phyloP scores from a whole-genome alignment of 768 basidiomycete genomes.

The Termitomyces sp. region DNA sequence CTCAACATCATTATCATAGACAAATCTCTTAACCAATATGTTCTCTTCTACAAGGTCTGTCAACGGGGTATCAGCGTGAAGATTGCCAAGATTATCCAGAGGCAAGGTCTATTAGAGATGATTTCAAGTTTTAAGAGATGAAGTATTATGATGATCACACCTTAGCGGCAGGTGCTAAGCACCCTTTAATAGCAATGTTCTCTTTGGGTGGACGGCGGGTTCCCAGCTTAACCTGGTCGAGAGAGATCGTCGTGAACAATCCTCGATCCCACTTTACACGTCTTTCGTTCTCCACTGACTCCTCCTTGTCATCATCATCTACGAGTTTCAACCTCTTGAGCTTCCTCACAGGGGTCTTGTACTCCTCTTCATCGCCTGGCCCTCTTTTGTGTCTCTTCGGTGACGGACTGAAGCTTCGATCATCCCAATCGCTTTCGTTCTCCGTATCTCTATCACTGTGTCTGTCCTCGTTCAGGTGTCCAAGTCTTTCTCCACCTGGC shows the following conservation, averaged over 20 bases:
- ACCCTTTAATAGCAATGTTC: slow-evolving; percentile 50
- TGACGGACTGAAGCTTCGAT: slow-evolving; percentile 14
- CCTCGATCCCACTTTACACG: slow-evolving; percentile 79
- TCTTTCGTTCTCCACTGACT: slow-evolving; percentile 35
- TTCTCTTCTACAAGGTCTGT: slow-evolving; percentile 59
- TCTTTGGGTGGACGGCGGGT: slow-evolving; percentile 40
- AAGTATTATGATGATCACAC: slow-evolving; percentile 29
- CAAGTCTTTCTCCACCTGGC: slow-evolving; percentile 31
- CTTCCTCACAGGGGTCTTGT: slow-evolving; percentile 55
- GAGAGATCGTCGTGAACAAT: slow-evolving; percentile 54
- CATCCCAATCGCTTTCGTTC: slow-evolving; percentile 20
- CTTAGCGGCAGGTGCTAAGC: slow-evolving; percentile 65
- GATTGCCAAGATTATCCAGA: slow-evolving; percentile 72
- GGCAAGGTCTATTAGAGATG: slow-evolving; percentile 41
- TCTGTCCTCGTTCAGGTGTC: slow-evolving; percentile 18
- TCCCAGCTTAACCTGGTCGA: slow-evolving; percentile 61
- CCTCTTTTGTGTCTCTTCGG: slow-evolving; percentile 50
- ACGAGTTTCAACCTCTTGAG: slow-evolving; percentile 35
- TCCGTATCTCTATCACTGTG: slow-evolving; percentile 25
- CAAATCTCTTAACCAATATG: slow-evolving; percentile 70
- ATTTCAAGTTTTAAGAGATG: background rate
- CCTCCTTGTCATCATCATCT: slow-evolving; percentile 28
- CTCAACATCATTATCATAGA: slow-evolving; percentile 72
- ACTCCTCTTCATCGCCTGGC: slow-evolving; percentile 81
- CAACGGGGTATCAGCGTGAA: slow-evolving; percentile 54